phyloP scores from a whole-genome alignment of 2,329 filamentous ascomycete genomes.

The Davidsoniella neocaledoniae region DNA sequence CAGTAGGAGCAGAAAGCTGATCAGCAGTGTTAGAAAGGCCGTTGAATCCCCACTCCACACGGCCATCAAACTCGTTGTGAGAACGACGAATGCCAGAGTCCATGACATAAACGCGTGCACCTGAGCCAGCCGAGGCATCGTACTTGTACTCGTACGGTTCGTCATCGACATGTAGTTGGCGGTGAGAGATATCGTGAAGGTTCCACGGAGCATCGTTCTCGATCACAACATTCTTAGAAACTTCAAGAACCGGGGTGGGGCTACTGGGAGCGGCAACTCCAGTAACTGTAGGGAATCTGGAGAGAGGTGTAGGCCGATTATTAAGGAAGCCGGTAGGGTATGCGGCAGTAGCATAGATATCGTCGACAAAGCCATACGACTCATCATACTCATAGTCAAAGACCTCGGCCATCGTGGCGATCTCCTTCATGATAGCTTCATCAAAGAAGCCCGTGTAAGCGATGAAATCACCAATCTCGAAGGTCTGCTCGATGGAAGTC shows the following conservation, averaged over 20 bases:
- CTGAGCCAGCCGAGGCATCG: constrained; percentile 20
- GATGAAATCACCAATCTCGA: constrained; percentile 5
- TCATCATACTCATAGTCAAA: constrained; percentile 6
- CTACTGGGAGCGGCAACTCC: too few relatives aligned
- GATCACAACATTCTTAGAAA: constrained; percentile 3
- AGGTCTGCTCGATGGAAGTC: constrained; percentile 1
- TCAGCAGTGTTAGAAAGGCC: constrained; percentile 13
- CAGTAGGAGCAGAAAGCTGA: not conserved
- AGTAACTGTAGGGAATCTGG: not conserved
- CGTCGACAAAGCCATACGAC: constrained; percentile 1
- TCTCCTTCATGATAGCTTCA: constrained; percentile 10
- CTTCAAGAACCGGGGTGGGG: too few relatives aligned
- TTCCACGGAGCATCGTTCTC: constrained; percentile 19
- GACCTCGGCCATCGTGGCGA: constrained; percentile 12
- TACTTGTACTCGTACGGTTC: constrained; percentile 19
- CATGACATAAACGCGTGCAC: constrained; percentile 24
- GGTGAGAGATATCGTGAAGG: constrained; percentile 14
- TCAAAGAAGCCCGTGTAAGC: constrained; percentile 13
- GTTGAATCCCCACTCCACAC: constrained; percentile 20
- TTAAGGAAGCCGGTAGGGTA: too few relatives aligned
- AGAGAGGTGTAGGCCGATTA: too few relatives aligned
- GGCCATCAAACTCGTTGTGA: constrained; percentile 21
- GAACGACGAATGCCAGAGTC: constrained; percentile 23
- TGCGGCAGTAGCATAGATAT: not conserved
- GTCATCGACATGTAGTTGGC: not conserved